These are phyloP conservation scores for Candida methanosorbosa DNA, from an alignment of 805 yeast genomes.

Conservation along the genomic window DNA sequence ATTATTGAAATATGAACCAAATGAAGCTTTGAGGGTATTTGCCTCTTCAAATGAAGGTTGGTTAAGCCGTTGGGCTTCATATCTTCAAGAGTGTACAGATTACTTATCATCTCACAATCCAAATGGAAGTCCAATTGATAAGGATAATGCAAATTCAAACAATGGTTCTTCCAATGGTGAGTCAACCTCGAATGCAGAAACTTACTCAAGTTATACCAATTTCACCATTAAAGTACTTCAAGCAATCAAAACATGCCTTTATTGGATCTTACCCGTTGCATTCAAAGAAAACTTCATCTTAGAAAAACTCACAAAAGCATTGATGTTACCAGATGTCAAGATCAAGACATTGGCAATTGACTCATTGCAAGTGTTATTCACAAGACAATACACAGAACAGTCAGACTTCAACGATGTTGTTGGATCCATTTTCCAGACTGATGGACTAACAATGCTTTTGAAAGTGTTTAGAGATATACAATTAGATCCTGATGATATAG, in stretches of 20 bases:
- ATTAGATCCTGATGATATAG: constrained; percentile 56
- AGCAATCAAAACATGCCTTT: constrained; percentile 80
- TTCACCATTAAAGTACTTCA: constrained; percentile 66
- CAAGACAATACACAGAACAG: constrained; percentile 59
- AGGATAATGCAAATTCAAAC: constrained; percentile 1
- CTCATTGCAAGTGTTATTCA: constrained; percentile 80
- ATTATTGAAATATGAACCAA: constrained; percentile 54
- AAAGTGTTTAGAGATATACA: constrained; percentile 56
- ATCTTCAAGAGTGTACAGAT: constrained; percentile 37
- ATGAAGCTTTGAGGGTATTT: constrained; percentile 52
- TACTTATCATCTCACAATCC: constrained; percentile 11
- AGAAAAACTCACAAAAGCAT: constrained; percentile 49
- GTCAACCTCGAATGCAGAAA: constrained; percentile 3
- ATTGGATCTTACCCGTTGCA: constrained; percentile 81
- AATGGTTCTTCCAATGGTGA: not conserved
- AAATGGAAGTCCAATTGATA: not conserved
- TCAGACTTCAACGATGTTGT: constrained; percentile 72
- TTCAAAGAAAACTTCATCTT: constrained; percentile 60
- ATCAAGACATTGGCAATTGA: constrained; percentile 82
- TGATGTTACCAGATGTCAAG: constrained; percentile 48
- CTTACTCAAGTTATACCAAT: constrained; percentile 7
- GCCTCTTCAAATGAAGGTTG: constrained; percentile 77
- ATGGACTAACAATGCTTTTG: constrained; percentile 63
- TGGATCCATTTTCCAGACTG: constrained; percentile 65
- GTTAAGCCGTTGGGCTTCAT: constrained; percentile 69